These are phyloP conservation scores for Typha latifolia DNA, from an alignment of 176 grass and related monocot genomes.

Conservation along the genomic window DNA sequence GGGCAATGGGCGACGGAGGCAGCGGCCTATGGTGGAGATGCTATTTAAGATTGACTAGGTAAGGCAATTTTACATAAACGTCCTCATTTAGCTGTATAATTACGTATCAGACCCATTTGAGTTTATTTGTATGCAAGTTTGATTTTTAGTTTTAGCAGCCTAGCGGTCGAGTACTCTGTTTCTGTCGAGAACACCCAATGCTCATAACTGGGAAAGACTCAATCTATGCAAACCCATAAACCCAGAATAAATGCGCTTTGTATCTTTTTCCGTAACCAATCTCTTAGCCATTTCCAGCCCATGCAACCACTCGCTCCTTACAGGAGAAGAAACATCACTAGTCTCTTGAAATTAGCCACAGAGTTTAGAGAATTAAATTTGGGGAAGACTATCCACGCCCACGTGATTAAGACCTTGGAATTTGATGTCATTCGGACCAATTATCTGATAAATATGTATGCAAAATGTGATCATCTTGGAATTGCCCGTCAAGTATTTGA, in stretches of 20 bases:
- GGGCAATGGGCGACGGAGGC: too few relatives aligned
- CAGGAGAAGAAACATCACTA: background rate
- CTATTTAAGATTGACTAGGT: too few relatives aligned
- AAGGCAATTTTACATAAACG: too few relatives aligned
- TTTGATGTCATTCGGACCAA: conserved; percentile 52
- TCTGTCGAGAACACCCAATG: too few relatives aligned
- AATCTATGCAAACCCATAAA: background rate
- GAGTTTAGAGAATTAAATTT: conserved; percentile 21
- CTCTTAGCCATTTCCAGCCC: background rate
- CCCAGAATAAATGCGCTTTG: background rate
- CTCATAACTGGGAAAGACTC: too few relatives aligned
- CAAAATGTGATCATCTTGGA: conserved; percentile 29
- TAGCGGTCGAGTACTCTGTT: too few relatives aligned
- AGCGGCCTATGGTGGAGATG: too few relatives aligned
- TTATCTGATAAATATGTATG: conserved; percentile 46
- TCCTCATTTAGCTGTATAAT: too few relatives aligned
- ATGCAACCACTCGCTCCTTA: background rate
- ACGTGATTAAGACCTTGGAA: conserved; percentile 14
- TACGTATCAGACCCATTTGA: too few relatives aligned
- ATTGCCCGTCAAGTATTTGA: conserved; percentile 48
- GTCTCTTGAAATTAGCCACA: conserved; percentile 7
- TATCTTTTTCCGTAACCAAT: background rate
- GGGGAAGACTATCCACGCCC: conserved; percentile 38
- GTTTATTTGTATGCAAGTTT: too few relatives aligned
- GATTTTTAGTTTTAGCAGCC: too few relatives aligned